phyloP scores from a whole-genome alignment of 176 grass and related monocot genomes.

The Zoysia japonica region DNA sequence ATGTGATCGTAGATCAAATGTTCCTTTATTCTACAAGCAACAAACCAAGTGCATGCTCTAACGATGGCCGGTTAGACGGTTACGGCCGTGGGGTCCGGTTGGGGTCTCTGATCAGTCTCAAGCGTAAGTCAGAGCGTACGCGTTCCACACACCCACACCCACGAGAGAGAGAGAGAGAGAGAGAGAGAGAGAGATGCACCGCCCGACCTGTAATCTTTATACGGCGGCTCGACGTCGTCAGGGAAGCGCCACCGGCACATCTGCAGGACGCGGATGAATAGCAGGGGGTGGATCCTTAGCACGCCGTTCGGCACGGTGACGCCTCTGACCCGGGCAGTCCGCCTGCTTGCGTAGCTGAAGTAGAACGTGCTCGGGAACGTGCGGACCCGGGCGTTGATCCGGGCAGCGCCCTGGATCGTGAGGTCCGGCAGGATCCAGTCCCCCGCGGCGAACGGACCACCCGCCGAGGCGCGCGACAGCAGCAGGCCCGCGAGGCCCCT shows the following conservation, averaged over 20 bases:
- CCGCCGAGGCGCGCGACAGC: background rate
- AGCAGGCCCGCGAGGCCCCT: constrained; percentile 7
- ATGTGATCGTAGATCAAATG: background rate
- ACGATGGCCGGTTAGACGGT: background rate
- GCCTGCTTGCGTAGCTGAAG: constrained; percentile 76
- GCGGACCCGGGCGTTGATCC: constrained; percentile 45
- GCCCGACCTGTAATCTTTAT: constrained; percentile 61
- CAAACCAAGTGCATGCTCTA: background rate
- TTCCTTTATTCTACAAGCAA: background rate
- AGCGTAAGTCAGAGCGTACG: no score
- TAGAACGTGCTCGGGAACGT: constrained; percentile 73
- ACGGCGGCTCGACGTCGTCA: constrained; percentile 34
- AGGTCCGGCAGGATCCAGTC: constrained; percentile 86
- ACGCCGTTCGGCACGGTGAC: constrained; percentile 53
- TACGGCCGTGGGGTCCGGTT: background rate
- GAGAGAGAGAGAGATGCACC: no score
- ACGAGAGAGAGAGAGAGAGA: no score
- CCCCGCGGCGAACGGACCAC: constrained; percentile 60
- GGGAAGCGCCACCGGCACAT: constrained; percentile 65
- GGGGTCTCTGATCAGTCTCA: background rate
- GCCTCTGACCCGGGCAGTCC: constrained; percentile 36
- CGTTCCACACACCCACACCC: no score
- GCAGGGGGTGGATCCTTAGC: constrained; percentile 55
- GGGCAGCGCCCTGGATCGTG: constrained; percentile 57
- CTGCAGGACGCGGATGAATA: constrained; percentile 64